Evolutionary conservation across 768 basidiomycete genomes (phyloP).

Genomic region (Phlegmacium glaucopus): DNA sequence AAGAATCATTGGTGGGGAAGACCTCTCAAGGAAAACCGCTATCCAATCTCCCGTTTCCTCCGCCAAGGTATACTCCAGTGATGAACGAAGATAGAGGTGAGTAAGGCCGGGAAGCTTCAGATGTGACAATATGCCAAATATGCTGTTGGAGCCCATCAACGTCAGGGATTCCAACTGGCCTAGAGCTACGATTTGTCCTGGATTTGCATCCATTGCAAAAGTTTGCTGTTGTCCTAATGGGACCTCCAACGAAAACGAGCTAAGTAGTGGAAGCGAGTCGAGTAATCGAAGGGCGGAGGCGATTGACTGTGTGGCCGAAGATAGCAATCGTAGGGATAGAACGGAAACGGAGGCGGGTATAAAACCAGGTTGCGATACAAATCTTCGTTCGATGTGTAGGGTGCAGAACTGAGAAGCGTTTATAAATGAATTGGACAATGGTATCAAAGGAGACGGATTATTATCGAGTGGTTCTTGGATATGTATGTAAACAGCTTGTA

Average conservation of each 20-base stretch:
- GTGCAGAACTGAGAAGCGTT: constrained; percentile 32
- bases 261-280: constrained; percentile 36
- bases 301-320: constrained; percentile 13
- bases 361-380: constrained; percentile 29
- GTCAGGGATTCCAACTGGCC: constrained; percentile 21
- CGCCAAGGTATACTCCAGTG: constrained; percentile 13
- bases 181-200: constrained; percentile 17
- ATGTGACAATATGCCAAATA: constrained; percentile 28
- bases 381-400: constrained; percentile 30
- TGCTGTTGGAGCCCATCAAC: constrained; percentile 24
- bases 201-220: constrained; percentile 18
- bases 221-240: constrained; percentile 24
- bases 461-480: constrained; percentile 23
- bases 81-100: constrained; percentile 16
- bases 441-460: constrained; percentile 19
- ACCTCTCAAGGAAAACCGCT: constrained; percentile 20
- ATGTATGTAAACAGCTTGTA: constrained; percentile 31
- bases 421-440: constrained; percentile 26
- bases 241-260: constrained; percentile 37
- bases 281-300: constrained; percentile 29
- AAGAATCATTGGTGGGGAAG: constrained; percentile 31
- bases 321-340: constrained; percentile 31
- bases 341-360: constrained; percentile 32
- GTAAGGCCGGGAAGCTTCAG: constrained; percentile 26
- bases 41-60: constrained; percentile 15